A percentile compares a stretch with the other conserved stretches of the same genome.
Conservation (phyloP, 1,139 yeast species). For the Yamadazyma sp. region DNA sequence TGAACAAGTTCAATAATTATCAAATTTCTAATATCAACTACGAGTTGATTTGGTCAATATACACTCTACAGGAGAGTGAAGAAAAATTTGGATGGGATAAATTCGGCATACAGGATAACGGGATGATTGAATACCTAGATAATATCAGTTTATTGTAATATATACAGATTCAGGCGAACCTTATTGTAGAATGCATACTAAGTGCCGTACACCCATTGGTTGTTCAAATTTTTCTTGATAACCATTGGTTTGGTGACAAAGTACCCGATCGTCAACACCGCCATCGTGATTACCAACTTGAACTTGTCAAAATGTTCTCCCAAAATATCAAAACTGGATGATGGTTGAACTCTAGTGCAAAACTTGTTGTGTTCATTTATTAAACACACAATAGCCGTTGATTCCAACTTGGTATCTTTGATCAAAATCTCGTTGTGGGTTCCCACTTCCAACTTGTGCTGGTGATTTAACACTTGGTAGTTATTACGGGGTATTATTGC, state of each 20-base stretch:
- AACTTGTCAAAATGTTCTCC: conserved; percentile 64
- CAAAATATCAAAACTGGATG: conserved; percentile 79
- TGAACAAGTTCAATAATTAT: conserved; percentile 38
- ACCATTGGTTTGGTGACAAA: conserved; percentile 61
- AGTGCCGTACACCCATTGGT: conserved; percentile 29
- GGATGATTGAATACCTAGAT: conserved; percentile 23
- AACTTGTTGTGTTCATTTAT: conserved; percentile 65
- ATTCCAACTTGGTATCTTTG: conserved; percentile 72
- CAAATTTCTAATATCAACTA: conserved; percentile 40
- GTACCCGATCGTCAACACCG: conserved; percentile 45
- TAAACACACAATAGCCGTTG: conserved; percentile 72
- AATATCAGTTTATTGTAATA: conserved; percentile 14
- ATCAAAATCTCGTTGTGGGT: conserved; percentile 38
- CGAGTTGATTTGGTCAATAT: conserved; percentile 44
- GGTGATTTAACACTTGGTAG: conserved; percentile 38
- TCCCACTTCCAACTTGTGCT: conserved; percentile 38
- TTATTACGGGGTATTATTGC: conserved; percentile 57
- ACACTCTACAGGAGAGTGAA: conserved; percentile 22
- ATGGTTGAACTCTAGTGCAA: conserved; percentile 77
- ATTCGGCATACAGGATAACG: conserved; percentile 28
- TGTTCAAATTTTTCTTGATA: conserved; percentile 43
- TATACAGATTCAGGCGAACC: not conserved
- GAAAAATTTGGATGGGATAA: conserved; percentile 27
- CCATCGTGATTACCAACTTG: conserved; percentile 63
- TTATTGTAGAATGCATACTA: not conserved